Base-by-base conservation (phyloP, 305 asterid genomes). In the Andrographis paniculata region DNA sequence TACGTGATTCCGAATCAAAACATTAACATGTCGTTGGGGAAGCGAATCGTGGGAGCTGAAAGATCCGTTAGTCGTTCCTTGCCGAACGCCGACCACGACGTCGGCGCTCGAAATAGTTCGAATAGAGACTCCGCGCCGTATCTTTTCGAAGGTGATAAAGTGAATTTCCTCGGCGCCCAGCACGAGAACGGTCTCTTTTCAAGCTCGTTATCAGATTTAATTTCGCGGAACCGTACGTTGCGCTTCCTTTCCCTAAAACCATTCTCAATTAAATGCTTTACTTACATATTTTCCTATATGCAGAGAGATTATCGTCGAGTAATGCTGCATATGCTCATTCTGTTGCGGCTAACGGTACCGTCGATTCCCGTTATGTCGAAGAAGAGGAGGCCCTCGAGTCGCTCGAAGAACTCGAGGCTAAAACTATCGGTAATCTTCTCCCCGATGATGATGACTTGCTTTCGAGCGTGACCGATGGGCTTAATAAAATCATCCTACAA, bases 361-460 rank as follows among this genome's bases (percentile, higher is more conserved):
- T 65, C 57, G 63, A 65, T 63, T 69, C 87, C 58, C 88, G 69
- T 49, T 66, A 66, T 60, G 82, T n/a, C n/a, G n/a, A 86, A 60
- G 96, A 76, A 63, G 95, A 92, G 42, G 95, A 83, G 58, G 82
- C 79, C 39, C 84, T 84, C 67, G 94, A 73, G 69, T 92, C 99
- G 11, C 76, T 87, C 59, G 73, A 79, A 74, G 96, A 92, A 77
- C 79, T 92, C 41, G 99, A 92, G 75, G 99, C 97, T 57, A 91
- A 79, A 35, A 78, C 99, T 50, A 87, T 92, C 56, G 95, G 99
- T 41, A 79, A 87, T 76, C 99, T 92, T 63, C 93, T 92, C 41
- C 99, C 99, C 55, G 93, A 80, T 63, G 96, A 91, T 50, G 98
- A 89, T 18, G 98, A 91, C 69, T 66, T 91, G 61, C 79, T 91